Percentiles rank a stretch among this genome's conserved stretches.
phyloP scores from a whole-genome alignment of 139 green algal species.

The Desmodesmus armatus region DNA sequence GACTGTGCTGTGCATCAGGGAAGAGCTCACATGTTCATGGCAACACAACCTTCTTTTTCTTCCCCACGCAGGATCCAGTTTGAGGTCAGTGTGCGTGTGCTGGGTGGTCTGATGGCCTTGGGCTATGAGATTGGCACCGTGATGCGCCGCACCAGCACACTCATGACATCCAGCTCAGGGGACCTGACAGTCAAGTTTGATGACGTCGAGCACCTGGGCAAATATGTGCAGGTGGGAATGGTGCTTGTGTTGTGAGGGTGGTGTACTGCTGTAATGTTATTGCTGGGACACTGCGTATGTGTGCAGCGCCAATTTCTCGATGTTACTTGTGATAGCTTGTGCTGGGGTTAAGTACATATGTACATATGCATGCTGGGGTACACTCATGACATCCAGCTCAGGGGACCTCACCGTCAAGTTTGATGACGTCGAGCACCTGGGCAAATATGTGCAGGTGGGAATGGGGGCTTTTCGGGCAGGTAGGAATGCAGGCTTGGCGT shows the following conservation, averaged over 20 bases:
- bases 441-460: constrained; percentile 71
- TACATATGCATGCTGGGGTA: too few relatives aligned
- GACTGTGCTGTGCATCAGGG: too few relatives aligned
- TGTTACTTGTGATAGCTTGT: too few relatives aligned
- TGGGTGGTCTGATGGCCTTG: constrained; percentile 97
- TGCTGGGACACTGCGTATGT: too few relatives aligned
- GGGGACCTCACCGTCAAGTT: constrained; percentile 78
- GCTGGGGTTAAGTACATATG: too few relatives aligned
- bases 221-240: constrained; percentile 70
- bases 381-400: constrained; percentile 46
- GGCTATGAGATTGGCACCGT: constrained; percentile 97
- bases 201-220: constrained; percentile 75
- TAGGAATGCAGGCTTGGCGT: too few relatives aligned
- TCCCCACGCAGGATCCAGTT: constrained; percentile 90
- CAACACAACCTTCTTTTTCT: not conserved
- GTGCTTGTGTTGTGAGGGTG: too few relatives aligned
- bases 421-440: constrained; percentile 82
- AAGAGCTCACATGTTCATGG: too few relatives aligned
- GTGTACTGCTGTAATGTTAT: too few relatives aligned
- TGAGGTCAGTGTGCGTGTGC: constrained; percentile 92
- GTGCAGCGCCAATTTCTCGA: too few relatives aligned
- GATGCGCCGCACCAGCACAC: constrained; percentile 82
- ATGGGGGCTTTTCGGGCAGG: not conserved
- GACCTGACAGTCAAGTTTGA: constrained; percentile 85
- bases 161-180: constrained; percentile 24